These are phyloP conservation scores for Hibiscus mutabilis DNA, from an alignment of 345 rosid species.

Conservation along the genomic window DNA sequence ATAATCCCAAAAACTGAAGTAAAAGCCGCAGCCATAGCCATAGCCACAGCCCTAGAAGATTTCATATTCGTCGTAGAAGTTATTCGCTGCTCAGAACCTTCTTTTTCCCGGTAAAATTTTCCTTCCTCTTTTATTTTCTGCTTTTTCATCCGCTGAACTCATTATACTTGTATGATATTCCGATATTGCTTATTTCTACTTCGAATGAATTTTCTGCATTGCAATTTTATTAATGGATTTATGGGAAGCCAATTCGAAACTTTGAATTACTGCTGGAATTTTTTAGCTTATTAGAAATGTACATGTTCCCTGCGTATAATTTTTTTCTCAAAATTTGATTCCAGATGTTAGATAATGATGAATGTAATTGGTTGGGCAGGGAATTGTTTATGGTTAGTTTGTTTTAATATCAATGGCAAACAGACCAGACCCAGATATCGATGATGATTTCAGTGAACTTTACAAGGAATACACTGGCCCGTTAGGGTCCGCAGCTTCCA, in stretches of 20 bases:
- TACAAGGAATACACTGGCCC: constrained; percentile 99
- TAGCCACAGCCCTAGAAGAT: constrained; percentile 22
- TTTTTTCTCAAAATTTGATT: background rate
- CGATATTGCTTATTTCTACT: background rate
- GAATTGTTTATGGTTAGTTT: background rate
- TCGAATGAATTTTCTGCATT: background rate
- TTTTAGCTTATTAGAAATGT: background rate
- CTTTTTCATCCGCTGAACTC: background rate
- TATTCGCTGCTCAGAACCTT: constrained; percentile 5
- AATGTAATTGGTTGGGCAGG: constrained; percentile 18
- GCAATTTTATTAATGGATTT: background rate
- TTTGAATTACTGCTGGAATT: background rate
- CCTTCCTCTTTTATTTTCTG: background rate
- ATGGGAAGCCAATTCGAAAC: background rate
- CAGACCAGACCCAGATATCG: constrained; percentile 66
- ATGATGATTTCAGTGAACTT: constrained; percentile 90
- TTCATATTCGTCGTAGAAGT: background rate
- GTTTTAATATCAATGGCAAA: constrained; percentile 48
- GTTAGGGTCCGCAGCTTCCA: constrained; percentile 25
- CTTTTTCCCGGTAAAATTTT: constrained; percentile 8
- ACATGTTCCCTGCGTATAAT: background rate
- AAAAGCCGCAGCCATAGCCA: background rate
- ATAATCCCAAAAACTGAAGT: background rate
- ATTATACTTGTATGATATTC: too few relatives aligned
- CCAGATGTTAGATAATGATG: background rate